phyloP scores from a whole-genome alignment of 306 rosid genomes.

The Vigna trinervia region DNA sequence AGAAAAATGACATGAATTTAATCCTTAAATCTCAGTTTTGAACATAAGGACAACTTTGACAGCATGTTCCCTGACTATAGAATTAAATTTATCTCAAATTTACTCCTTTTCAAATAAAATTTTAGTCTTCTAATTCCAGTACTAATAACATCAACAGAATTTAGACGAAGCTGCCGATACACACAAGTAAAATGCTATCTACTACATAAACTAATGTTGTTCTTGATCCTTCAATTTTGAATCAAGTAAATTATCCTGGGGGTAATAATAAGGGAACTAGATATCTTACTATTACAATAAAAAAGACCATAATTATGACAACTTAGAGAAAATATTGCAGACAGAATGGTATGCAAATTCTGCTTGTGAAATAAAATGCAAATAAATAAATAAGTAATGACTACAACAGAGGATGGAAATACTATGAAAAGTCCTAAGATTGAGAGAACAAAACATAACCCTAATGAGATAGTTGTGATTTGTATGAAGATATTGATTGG shows the following conservation, averaged over 20 bases:
- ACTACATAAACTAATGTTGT: too few relatives aligned
- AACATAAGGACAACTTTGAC: neutral
- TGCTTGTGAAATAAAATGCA: constrained; percentile 9
- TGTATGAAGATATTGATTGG: neutral
- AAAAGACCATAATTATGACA: neutral
- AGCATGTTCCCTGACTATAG: neutral
- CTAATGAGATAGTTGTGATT: neutral
- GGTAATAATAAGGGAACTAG: neutral
- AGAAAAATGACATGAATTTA: neutral
- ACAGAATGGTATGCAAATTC: neutral
- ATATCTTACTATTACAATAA: neutral
- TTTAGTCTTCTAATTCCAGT: neutral
- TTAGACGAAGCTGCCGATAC: neutral
- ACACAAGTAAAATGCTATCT: neutral
- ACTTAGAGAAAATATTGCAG: neutral
- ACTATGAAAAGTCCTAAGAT: neutral
- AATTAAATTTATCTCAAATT: constrained; percentile 3
- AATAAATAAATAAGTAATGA: constrained; percentile 15
- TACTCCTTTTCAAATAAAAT: neutral
- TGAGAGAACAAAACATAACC: neutral
- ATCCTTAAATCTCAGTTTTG: neutral
- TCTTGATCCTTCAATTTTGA: neutral
- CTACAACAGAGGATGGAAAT: neutral
- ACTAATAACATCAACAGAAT: constrained; percentile 12
- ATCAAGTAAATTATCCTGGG: neutral